Conservation (phyloP, 2,329 filamentous ascomycete species). For the Phoma sp. region DNA sequence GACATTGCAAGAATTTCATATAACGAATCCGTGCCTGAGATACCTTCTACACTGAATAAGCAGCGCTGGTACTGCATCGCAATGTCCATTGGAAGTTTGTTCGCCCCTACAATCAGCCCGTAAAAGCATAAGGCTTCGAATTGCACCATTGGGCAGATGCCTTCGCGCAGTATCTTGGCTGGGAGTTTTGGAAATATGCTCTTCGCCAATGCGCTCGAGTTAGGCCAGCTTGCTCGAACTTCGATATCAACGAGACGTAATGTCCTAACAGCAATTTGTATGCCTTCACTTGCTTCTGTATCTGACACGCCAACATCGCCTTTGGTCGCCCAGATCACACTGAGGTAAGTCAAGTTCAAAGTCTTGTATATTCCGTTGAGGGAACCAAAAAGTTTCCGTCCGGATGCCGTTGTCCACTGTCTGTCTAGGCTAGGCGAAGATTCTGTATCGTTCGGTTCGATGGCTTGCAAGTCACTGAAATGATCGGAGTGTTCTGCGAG, state of each 20-base stretch:
- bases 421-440: slow-evolving; percentile 12
- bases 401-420: slow-evolving; percentile 39
- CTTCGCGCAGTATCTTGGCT: slow-evolving; percentile 33
- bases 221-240: slow-evolving; percentile 31
- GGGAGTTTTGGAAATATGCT: slow-evolving; percentile 34
- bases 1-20: slow-evolving; percentile 30
- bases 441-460: slow-evolving; percentile 6
- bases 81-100: slow-evolving; percentile 24
- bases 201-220: slow-evolving; percentile 24
- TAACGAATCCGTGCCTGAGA: slow-evolving; percentile 19
- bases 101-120: slow-evolving; percentile 30
- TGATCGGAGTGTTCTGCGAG: slow-evolving; percentile 32
- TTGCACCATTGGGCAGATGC: slow-evolving; percentile 30
- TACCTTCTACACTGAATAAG: slow-evolving; percentile 14
- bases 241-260: slow-evolving; percentile 31
- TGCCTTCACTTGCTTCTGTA: slow-evolving; percentile 35
- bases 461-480: not conserved
- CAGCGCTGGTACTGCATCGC: slow-evolving; percentile 32
- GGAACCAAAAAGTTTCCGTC: slow-evolving; percentile 41
- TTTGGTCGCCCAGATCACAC: slow-evolving; percentile 39
- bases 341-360: slow-evolving; percentile 37
- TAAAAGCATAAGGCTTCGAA: slow-evolving; percentile 41
- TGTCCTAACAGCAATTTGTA: slow-evolving; percentile 41
- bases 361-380: slow-evolving; percentile 34
- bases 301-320: slow-evolving; percentile 31